Evolutionary conservation across 116 monocot species (phyloP), one percentile per base, ranked within the genome.

Genomic region (Trichopus zeylanicus): DNA sequence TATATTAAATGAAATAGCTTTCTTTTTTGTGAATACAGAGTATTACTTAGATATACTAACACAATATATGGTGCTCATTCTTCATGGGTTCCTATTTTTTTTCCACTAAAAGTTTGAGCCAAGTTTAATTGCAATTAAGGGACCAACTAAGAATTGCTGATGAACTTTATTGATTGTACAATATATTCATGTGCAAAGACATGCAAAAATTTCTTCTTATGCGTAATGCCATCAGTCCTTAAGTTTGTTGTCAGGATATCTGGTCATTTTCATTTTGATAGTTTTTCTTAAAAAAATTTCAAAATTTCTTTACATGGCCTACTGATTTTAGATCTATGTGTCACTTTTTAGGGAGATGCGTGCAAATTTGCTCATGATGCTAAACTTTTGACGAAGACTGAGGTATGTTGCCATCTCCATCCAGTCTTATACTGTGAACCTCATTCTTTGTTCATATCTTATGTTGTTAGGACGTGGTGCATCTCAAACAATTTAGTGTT

Each of bases 301-400:
- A 28, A 48, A 26, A 23, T 54, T 56, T 30, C 24, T 46, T 46
- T 56, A 46, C 16, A 5, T 56, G 3, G 22, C 20, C 23, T 5
- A 19, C 46, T 57, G 46, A 39, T 30, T 12, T 48, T 4, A 38
- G 16, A 7, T 26, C 26, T 46, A 12, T 56, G 3, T 15, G 62
- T 65, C 48, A 73, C 28, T 65, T 31, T 55, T 9, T 74, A 91
- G 86, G 91, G 86, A 35, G 60, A 71, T 57, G 51, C 46, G 34
- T 91, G 86, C 77, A 91, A 67, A 53, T 91, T 80, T 69, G 86
- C 86, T 23, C 91, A 86, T 64, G 86, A 86, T 55, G 48, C 67
- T 42, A 70, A 29, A 62, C 86, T 82, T 25, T 54, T 79, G 66
- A 88, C 80, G 51, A 88, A 88, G 74, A 77, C 75, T 13, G 67